Conservation (phyloP, 192 early-diverging fungal species). For the Gamsiella multidivaricata region DNA sequence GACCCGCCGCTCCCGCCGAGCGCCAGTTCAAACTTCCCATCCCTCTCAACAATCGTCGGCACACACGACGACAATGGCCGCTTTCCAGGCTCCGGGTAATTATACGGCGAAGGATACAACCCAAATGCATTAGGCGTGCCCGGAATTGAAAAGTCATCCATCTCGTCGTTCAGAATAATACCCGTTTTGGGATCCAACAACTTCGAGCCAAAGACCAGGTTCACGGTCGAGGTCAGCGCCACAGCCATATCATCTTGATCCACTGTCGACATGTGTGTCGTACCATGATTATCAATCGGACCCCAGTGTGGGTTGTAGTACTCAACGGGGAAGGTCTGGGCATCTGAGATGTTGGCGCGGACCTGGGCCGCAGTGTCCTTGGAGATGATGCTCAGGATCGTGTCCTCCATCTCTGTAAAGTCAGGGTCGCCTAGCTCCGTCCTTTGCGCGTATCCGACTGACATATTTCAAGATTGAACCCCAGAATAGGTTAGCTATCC, state of each 20-base stretch:
- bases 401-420: constrained; percentile 67
- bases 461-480: not conserved
- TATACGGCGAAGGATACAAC: constrained; percentile 85
- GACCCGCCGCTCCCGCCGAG: constrained; percentile 91
- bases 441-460: constrained; percentile 81
- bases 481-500: not conserved
- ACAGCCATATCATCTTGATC: constrained; percentile 80
- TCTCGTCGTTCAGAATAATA: constrained; percentile 93
- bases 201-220: constrained; percentile 89
- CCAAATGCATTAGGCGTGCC: constrained; percentile 81
- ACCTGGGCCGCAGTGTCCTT: constrained; percentile 76
- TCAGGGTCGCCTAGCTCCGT: constrained; percentile 86
- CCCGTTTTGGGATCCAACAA: constrained; percentile 89
- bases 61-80: constrained; percentile 80
- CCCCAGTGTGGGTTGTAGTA: constrained; percentile 89
- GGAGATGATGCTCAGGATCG: constrained; percentile 70
- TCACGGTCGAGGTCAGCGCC: constrained; percentile 89
- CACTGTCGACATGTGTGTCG: constrained; percentile 89
- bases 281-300: constrained; percentile 84
- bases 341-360: constrained; percentile 80
- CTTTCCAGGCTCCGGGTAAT: constrained; percentile 85
- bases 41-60: constrained; percentile 73
- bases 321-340: constrained; percentile 68
- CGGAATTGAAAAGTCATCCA: constrained; percentile 94
- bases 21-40: constrained; percentile 77